Evolutionary conservation across 108 stramenopile species (phyloP), one percentile per base, ranked within the genome.

Genomic region (Cylindrotheca closterium): DNA sequence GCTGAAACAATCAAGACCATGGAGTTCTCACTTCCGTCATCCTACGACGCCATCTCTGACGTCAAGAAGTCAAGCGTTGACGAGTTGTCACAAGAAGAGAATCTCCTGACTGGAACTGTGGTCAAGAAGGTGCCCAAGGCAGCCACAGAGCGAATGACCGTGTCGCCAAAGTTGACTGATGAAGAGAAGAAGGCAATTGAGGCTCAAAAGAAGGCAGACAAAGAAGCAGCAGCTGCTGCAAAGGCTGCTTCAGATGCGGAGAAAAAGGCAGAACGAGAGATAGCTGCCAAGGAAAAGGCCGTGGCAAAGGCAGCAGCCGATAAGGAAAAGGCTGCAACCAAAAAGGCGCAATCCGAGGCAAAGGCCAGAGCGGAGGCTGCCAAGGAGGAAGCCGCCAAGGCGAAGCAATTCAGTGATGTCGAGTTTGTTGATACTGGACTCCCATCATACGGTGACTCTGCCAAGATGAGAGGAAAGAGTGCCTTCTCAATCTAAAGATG

Each of bases 171-270:
- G 37, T 10, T 42, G 37, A 42, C 37, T 42, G 37, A 7, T 42
- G 37, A 42, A 15, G 37, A 42, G 37, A 42, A 42, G 37, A 42
- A 42, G 37, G 37, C 37, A 42, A 7, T 42, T 42, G 37, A 42
- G 37, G 37, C 37, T 42, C 37, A 42, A 42, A 42, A 42, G 37
- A 42, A 42, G 15, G 37, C 37, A 42, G 37, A 42, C 37, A 42
- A 42, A 15, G 37, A 42, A 15, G 37, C 37, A 10, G 37, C 37
- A 7, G 37, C 37, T 10, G 15, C 7, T 7, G 37, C 7, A 15
- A 42, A 42, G 37, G 37, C 37, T 15, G 37, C 37, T 10, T 10
- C 15, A 10, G 37, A 7, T 42, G 37, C 37, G 7, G 37, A 42
- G 15, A 42, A 42, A 42, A 7, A 15, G 15, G 37, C 37, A 7